phyloP scores from a whole-genome alignment of 2,329 filamentous ascomycete species.

The Diaporthe capsici region DNA sequence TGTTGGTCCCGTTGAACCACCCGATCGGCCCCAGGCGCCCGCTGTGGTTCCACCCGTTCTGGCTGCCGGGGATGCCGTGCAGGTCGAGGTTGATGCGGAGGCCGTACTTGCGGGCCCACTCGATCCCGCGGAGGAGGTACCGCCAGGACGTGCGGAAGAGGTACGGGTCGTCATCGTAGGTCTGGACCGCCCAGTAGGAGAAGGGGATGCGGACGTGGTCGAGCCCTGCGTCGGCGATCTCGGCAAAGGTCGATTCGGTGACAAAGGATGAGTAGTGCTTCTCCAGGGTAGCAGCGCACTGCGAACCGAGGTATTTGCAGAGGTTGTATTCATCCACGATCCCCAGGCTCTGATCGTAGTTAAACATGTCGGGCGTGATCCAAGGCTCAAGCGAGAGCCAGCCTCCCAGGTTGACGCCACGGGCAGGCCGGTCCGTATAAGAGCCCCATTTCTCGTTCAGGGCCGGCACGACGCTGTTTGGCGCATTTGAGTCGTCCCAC shows the following conservation, averaged over 20 bases:
- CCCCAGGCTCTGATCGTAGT: slow-evolving; percentile 71
- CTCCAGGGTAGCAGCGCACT: slow-evolving; percentile 79
- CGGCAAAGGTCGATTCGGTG: slow-evolving; percentile 84
- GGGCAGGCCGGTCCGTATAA: slow-evolving; percentile 83
- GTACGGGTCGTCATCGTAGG: slow-evolving; percentile 89
- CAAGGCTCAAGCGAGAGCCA: slow-evolving; percentile 97
- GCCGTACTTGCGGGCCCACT: slow-evolving; percentile 93
- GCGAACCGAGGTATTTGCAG: slow-evolving; percentile 76
- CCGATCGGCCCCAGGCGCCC: slow-evolving; percentile 84
- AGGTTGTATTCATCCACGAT: slow-evolving; percentile 94
- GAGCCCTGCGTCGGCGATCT: slow-evolving; percentile 88
- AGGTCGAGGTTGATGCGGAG: slow-evolving; percentile 93
- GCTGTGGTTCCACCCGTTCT: slow-evolving; percentile 99
- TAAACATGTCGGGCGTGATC: slow-evolving; percentile 93
- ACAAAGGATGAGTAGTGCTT: slow-evolving; percentile 93
- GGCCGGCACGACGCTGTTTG: slow-evolving; percentile 85
- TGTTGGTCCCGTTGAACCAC: slow-evolving; percentile 94
- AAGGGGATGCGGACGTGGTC: slow-evolving; percentile 98
- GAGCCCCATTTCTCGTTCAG: slow-evolving; percentile 81
- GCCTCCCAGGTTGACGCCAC: slow-evolving; percentile 92
- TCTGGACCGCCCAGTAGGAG: slow-evolving; percentile 93
- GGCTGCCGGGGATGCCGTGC: slow-evolving; percentile 91
- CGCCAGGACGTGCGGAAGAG: slow-evolving; percentile 90
- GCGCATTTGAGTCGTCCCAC: slow-evolving; percentile 86
- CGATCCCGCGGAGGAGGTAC: slow-evolving; percentile 91